phyloP scores from a whole-genome alignment of 169 alveolate species.

The Toxoplasma gondii region DNA sequence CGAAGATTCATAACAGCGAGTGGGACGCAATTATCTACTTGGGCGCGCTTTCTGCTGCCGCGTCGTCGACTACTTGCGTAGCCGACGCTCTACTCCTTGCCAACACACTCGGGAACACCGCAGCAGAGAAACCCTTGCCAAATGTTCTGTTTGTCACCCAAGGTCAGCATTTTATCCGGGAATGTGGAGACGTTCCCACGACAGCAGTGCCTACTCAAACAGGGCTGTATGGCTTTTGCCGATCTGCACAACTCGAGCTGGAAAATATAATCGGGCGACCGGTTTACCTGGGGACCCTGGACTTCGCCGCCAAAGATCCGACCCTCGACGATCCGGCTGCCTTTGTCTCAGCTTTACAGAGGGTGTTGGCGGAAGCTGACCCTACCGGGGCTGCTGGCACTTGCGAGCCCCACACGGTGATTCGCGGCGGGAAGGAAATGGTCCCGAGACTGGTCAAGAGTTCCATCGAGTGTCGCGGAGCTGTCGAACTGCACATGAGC shows the following conservation, averaged over 20 bases:
- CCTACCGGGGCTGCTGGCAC: constrained; percentile 56
- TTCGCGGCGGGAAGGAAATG: neutral
- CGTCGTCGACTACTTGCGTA: neutral
- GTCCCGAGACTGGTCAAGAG: constrained; percentile 55
- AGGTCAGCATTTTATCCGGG: neutral
- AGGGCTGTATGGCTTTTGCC: constrained; percentile 73
- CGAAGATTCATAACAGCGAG: neutral
- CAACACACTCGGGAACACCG: neutral
- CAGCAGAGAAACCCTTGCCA: neutral
- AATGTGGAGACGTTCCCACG: neutral
- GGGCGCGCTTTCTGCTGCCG: neutral
- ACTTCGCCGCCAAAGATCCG: neutral
- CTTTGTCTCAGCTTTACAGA: neutral
- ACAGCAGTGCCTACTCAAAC: constrained; percentile 43
- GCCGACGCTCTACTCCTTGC: constrained; percentile 1
- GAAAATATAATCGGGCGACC: constrained; percentile 55
- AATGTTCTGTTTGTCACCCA: neutral
- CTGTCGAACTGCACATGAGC: constrained; percentile 66
- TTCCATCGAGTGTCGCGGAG: constrained; percentile 49
- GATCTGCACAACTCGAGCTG: constrained; percentile 68
- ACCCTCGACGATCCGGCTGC: neutral
- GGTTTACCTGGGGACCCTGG: constrained; percentile 38
- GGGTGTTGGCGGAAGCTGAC: constrained; percentile 12
- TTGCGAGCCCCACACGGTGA: constrained; percentile 10
- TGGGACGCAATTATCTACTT: neutral